phyloP scores from a whole-genome alignment of 306 rosid genomes.

The Gastrolobium villosum region DNA sequence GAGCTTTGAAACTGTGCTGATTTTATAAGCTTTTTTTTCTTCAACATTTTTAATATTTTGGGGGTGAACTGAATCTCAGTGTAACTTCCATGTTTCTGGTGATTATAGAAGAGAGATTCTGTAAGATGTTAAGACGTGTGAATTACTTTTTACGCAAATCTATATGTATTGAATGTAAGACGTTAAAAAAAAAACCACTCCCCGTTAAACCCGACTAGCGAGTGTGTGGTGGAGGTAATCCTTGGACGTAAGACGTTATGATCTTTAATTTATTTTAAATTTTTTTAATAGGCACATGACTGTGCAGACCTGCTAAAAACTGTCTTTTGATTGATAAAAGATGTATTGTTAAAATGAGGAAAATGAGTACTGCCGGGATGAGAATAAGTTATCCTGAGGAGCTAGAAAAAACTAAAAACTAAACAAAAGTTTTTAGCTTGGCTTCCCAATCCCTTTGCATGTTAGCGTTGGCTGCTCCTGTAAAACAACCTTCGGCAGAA shows the following conservation, averaged over 20 bases:
- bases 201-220: no score
- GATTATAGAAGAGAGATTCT: constrained; percentile 20
- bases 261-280: constrained; percentile 6
- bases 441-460: constrained; percentile 10
- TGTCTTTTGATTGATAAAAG: constrained; percentile 14
- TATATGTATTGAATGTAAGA: constrained; percentile 11
- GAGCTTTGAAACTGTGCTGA: neutral
- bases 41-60: constrained; percentile 7
- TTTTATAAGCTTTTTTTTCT: neutral
- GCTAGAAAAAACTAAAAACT: neutral
- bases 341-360: neutral
- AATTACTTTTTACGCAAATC: constrained; percentile 15
- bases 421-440: neutral
- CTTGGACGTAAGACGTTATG: neutral
- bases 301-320: constrained; percentile 17
- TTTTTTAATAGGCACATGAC: constrained; percentile 12
- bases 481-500: neutral
- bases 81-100: constrained; percentile 8
- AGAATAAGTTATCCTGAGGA: neutral
- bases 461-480: neutral
- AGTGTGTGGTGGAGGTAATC: no score
- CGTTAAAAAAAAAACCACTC: no score
- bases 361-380: neutral
- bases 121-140: constrained; percentile 1
- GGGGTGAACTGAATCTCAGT: neutral